Conservation (phyloP, 1,284 basidiomycete genomes). For the Rhodotorula glutinis region DNA sequence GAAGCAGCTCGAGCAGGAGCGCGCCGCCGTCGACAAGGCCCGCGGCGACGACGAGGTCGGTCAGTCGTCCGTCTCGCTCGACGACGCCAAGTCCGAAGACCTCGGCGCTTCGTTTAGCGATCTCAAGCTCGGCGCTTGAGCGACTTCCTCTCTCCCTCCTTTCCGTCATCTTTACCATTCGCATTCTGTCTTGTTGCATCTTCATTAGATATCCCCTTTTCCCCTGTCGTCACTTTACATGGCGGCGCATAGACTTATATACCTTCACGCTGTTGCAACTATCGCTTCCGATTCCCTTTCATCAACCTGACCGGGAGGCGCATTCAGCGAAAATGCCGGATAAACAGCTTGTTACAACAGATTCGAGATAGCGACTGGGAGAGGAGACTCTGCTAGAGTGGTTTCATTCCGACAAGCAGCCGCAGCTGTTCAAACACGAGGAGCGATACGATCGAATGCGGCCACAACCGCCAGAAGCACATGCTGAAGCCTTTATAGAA, state of each 20-base stretch:
- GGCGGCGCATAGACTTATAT: background rate
- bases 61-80: constrained; percentile 29
- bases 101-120: constrained; percentile 26
- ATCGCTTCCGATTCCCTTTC: background rate
- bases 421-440: constrained; percentile 41
- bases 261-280: background rate
- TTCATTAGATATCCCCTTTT: background rate
- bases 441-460: constrained; percentile 38
- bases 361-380: too few species aligned
- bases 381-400: constrained; percentile 20
- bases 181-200: too few species aligned
- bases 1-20: constrained; percentile 44
- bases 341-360: too few species aligned
- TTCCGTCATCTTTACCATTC: too few species aligned
- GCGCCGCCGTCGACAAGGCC: constrained; percentile 39
- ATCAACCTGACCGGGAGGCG: background rate
- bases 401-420: constrained; percentile 31
- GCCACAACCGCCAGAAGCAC: constrained; percentile 43
- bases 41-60: constrained; percentile 41
- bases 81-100: constrained; percentile 9
- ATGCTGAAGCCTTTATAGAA: constrained; percentile 41
- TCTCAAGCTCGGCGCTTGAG: constrained; percentile 25
- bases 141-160: background rate
- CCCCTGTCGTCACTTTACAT: background rate
- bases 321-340: too few species aligned